phyloP scores from a whole-genome alignment of 2,329 filamentous ascomycete genomes.

The Aspergillus alliaceus region DNA sequence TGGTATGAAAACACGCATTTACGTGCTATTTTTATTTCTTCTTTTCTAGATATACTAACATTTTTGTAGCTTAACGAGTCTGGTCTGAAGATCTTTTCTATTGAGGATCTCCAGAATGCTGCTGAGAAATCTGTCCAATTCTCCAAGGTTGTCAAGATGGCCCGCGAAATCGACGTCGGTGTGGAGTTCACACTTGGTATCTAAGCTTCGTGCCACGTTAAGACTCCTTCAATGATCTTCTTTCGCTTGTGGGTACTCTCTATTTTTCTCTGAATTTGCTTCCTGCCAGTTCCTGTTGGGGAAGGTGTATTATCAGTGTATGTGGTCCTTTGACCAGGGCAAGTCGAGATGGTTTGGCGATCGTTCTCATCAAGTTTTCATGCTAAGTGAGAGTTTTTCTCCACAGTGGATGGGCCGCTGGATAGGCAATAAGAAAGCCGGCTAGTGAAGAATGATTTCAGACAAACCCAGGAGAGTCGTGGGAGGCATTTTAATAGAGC shows the following conservation, averaged over 20 bases:
- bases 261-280: conserved; percentile 7
- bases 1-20: conserved; percentile 47
- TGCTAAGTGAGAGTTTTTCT: conserved; percentile 14
- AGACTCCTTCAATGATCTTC: neutral
- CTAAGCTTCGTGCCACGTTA: conserved; percentile 50
- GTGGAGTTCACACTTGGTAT: conserved; percentile 95
- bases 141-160: conserved; percentile 98
- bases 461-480: conserved; percentile 1
- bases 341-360: neutral
- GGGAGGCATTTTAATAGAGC: conserved; percentile 20
- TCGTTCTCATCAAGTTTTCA: conserved; percentile 1
- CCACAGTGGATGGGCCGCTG: conserved; percentile 13
- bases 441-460: conserved; percentile 4
- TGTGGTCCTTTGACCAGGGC: neutral
- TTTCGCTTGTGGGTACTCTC: neutral
- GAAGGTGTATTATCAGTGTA: neutral
- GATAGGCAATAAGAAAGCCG: neutral
- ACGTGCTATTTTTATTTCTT: neutral
- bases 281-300: neutral
- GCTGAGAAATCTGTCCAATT: conserved; percentile 99
- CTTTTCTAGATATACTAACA: neutral
- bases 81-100: conserved; percentile 99
- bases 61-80: conserved; percentile 78
- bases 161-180: conserved; percentile 94
- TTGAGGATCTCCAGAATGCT: conserved; percentile 94